These are phyloP conservation scores for Trypanosomatidae sp. DNA, from an alignment of 208 protist genomes.

Conservation along the genomic window DNA sequence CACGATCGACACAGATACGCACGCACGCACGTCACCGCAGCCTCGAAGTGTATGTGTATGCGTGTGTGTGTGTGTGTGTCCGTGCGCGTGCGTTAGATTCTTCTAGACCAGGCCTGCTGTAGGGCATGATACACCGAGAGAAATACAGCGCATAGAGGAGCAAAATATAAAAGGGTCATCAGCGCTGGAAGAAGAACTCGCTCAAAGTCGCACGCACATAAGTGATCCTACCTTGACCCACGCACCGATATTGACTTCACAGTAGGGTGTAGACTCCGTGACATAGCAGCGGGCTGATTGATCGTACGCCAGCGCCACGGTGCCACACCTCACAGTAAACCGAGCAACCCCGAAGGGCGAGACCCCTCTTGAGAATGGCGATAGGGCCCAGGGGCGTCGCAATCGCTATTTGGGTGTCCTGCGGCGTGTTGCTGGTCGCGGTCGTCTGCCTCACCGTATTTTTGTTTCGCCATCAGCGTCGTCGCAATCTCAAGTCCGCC, in stretches of 20 bases:
- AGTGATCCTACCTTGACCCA: neutral
- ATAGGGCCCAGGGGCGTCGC: slow-evolving; percentile 34
- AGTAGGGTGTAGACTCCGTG: neutral
- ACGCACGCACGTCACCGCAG: neutral
- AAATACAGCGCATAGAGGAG: neutral
- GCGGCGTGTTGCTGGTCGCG: slow-evolving; percentile 49
- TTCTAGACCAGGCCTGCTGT: neutral
- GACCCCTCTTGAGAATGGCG: slow-evolving; percentile 20
- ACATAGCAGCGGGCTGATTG: neutral
- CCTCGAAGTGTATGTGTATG: neutral
- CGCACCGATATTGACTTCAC: neutral
- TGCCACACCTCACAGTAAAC: neutral
- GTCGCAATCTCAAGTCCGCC: slow-evolving; percentile 5
- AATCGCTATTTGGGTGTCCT: slow-evolving; percentile 59
- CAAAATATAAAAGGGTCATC: neutral
- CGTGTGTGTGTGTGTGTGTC: neutral
- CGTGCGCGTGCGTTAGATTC: neutral
- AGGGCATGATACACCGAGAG: neutral
- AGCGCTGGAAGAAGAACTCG: neutral
- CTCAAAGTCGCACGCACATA: neutral
- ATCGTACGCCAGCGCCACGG: neutral
- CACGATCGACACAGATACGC: neutral
- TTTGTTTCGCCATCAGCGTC: slow-evolving; percentile 20
- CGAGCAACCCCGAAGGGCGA: neutral
- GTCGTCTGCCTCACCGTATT: slow-evolving; percentile 42